Base-by-base conservation (phyloP, 371 early-diverging fungal genomes). In the Haplosporangium sp. region DNA sequence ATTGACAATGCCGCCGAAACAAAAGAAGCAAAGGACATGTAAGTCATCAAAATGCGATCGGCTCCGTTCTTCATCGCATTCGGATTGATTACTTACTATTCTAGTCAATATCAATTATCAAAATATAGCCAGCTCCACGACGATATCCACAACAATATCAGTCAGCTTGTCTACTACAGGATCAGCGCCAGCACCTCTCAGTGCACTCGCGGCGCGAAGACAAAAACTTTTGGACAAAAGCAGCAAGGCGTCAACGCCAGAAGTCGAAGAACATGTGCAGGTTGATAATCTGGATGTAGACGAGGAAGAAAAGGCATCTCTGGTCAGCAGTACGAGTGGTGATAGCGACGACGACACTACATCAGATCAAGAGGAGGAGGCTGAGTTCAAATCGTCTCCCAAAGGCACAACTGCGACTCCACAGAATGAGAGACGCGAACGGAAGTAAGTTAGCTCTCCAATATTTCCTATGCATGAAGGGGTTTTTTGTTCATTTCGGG, bases 21-120 rank as follows among this genome's bases (percentile, higher is more conserved):
- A 59, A 51, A 76, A 76, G 51, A 76, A 70, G 61, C 76, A 76
- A 41, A 76, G 65, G 52, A 70, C 59, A 20, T 55, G 71, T 70
- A 63, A 38, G 64, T 16, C 16, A 37, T 9, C 16, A 47, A 36
- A 18, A 29, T 43, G 13, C 6, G n/a, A n/a, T n/a, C n/a, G n/a
- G n/a, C n/a, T n/a, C n/a, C n/a, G n/a, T n/a, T n/a, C n/a, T n/a
- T n/a, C n/a, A n/a, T n/a, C n/a, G n/a, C n/a, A n/a, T n/a, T n/a
- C n/a, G n/a, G n/a, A n/a, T n/a, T n/a, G n/a, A n/a, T n/a, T n/a
- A n/a, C n/a, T n/a, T n/a, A n/a, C n/a, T n/a, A n/a, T n/a, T n/a
- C n/a, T n/a, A n/a, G n/a, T n/a, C n/a, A n/a, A n/a, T n/a, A n/a
- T n/a, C n/a, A n/a, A n/a, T n/a, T n/a, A n/a, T n/a, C n/a, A n/a